These are phyloP conservation scores for Urtica urens DNA, from an alignment of 306 rosid genomes.

Conservation along the genomic window DNA sequence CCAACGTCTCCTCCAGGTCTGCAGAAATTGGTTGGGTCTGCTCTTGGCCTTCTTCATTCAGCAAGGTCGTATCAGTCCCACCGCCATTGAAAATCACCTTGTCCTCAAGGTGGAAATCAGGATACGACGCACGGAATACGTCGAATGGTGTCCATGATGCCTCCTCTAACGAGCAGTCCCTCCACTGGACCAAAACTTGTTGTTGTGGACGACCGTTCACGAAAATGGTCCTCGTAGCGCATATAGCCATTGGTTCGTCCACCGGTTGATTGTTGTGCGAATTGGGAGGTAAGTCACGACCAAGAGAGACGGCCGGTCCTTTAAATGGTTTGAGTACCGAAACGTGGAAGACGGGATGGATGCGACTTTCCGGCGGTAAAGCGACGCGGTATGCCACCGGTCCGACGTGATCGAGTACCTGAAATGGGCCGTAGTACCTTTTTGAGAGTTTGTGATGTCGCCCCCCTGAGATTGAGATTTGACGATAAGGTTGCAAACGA, in stretches of 20 bases:
- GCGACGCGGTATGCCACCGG: neutral
- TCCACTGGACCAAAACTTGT: neutral
- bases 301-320: neutral
- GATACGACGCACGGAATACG: neutral
- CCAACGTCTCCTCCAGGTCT: too few relatives aligned
- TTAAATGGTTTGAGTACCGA: neutral
- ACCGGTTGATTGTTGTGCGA: neutral
- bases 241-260: neutral
- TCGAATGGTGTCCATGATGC: neutral
- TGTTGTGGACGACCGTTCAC: neutral
- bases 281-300: neutral
- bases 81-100: neutral
- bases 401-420: neutral
- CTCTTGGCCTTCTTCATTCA: too few relatives aligned
- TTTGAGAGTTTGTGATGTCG: neutral
- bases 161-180: neutral
- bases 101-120: neutral
- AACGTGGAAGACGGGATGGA: conserved; percentile 3
- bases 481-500: neutral
- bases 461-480: neutral
- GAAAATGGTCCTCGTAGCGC: neutral
- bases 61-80: neutral
- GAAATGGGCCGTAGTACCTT: neutral
- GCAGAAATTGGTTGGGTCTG: too few relatives aligned
- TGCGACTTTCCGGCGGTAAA: neutral